Base-by-base conservation (phyloP, 1,284 basidiomycete genomes). In the Wolfiporia cocos region DNA sequence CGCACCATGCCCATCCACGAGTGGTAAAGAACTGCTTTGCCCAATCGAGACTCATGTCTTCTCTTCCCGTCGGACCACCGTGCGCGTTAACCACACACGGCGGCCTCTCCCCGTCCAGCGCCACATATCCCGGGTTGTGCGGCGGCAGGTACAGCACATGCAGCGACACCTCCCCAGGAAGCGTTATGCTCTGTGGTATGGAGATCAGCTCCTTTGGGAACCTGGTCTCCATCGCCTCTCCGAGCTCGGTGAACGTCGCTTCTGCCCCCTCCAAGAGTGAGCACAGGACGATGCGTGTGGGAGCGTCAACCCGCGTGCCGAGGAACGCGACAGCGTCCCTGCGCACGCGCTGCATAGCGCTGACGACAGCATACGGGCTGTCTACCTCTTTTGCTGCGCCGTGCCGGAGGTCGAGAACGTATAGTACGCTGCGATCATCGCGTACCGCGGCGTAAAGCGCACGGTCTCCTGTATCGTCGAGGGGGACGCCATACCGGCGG, bases 121-220 rank as follows among this genome's bases (percentile, higher is more conserved):
- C 67, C 0, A 69, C 75, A 52, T 76, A 86, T 0, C 67, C 59
- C 0, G 76, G 76, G 49, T 85, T 87, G 19, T 63, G 67, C 0
- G 86, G 86, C 3, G 74, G 65, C 47, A 80, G 84, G 49, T 71
- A 78, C 11, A 85, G 58, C 5, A 76, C 73, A 56, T 86, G 66
- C 9, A 81, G 51, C 3, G 68, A 66, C 5, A 67, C 64, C 11
- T 61, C 3, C 55, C 44, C 2, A 61, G 61, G 2, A 32, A 78
- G 55, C 0, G 70, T 63, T 34, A 75, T 65, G 0, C 75, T 63
- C 33, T 63, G 63, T 1, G 76, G 71, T 12, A 57, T 51, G 2
- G 78, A 74, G 37, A 80, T 60, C 26, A 57, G 69, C 41, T 18
- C 52, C 47, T 22, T 51, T 21, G 32, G 59, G 56, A 49, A 67